phyloP scores from a whole-genome alignment of 768 basidiomycete genomes.

The Crassisporium funariophilum region DNA sequence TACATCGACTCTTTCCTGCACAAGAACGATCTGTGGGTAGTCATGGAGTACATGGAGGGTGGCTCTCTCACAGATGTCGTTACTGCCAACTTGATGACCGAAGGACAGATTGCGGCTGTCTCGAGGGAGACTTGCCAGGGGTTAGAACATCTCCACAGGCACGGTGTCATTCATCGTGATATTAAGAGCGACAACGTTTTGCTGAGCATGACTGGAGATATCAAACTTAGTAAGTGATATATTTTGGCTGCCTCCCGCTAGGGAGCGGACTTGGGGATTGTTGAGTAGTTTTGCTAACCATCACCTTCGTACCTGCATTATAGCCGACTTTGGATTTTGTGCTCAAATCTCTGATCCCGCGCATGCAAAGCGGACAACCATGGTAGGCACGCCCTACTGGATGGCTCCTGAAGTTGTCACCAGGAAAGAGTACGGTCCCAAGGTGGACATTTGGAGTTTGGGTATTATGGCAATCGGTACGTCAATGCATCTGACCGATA shows the following conservation, averaged over 20 bases:
- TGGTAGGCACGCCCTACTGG: slow-evolving; percentile 99
- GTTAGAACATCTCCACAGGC: slow-evolving; percentile 90
- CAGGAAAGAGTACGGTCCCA: slow-evolving; percentile 95
- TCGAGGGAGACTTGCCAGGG: slow-evolving; percentile 92
- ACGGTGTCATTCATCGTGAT: slow-evolving; percentile 97
- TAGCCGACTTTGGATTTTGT: slow-evolving; percentile 99
- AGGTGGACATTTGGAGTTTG: slow-evolving; percentile 97
- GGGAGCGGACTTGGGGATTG: too few species aligned
- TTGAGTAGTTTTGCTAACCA: too few species aligned
- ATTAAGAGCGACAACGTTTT: slow-evolving; percentile 99
- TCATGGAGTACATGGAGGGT: slow-evolving; percentile 99
- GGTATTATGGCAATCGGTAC: slow-evolving; percentile 96
- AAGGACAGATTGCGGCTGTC: slow-evolving; percentile 98
- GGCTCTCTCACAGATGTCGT: slow-evolving; percentile 94
- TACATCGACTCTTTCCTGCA: slow-evolving; percentile 98
- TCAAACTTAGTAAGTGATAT: slow-evolving; percentile 91
- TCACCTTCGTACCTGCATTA: slow-evolving; percentile 7
- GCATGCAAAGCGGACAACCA: slow-evolving; percentile 91
- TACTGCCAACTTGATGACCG: slow-evolving; percentile 94
- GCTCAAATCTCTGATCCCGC: slow-evolving; percentile 92
- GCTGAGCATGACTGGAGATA: slow-evolving; percentile 89
- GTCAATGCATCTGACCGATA: slow-evolving; percentile 13
- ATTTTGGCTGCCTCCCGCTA: too few species aligned
- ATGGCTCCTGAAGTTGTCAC: slow-evolving; percentile 99
- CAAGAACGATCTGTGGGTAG: slow-evolving; percentile 98